Conservation (phyloP, 2,329 filamentous ascomycete species). For the Aspergillus ustus region DNA sequence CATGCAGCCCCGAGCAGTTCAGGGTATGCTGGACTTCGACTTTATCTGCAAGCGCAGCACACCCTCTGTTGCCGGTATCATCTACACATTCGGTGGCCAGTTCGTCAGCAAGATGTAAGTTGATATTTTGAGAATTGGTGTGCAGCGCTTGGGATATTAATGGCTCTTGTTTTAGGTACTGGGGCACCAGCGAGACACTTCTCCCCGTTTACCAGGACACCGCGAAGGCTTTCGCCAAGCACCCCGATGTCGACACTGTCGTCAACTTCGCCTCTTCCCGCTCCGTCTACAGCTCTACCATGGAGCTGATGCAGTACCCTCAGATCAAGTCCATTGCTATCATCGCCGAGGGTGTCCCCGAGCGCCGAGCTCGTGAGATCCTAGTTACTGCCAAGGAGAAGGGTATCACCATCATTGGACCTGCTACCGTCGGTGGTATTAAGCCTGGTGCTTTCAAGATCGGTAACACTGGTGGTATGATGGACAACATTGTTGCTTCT, state of each 20-base stretch:
- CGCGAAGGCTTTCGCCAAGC: slow-evolving; percentile 91
- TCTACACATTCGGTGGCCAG: slow-evolving; percentile 99
- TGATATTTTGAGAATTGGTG: not conserved
- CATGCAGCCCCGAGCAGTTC: slow-evolving; percentile 90
- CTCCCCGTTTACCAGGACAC: slow-evolving; percentile 97
- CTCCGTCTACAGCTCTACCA: slow-evolving; percentile 96
- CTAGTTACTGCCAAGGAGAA: slow-evolving; percentile 96
- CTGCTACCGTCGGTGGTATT: slow-evolving; percentile 97
- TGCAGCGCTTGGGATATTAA: slow-evolving; percentile 6
- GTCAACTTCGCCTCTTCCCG: slow-evolving; percentile 99
- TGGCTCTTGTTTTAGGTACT: slow-evolving; percentile 66
- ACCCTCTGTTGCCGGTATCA: slow-evolving; percentile 96
- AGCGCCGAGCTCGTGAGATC: slow-evolving; percentile 97
- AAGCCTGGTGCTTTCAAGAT: slow-evolving; percentile 99
- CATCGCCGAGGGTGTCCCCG: slow-evolving; percentile 98
- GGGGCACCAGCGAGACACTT: slow-evolving; percentile 98
- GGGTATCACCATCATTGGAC: slow-evolving; percentile 98
- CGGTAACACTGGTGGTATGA: slow-evolving; percentile 99
- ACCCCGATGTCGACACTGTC: slow-evolving; percentile 93
- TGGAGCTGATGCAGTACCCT: slow-evolving; percentile 96
- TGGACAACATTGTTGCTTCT: slow-evolving; percentile 99
- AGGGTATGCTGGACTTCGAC: slow-evolving; percentile 98
- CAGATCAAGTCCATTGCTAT: slow-evolving; percentile 99
- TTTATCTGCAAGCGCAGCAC: slow-evolving; percentile 99
- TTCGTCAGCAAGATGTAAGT: slow-evolving; percentile 98